A percentile compares a stretch with the other conserved stretches of the same genome.
phyloP scores from a whole-genome alignment of 805 yeast genomes.

The Cyberlindnera americana region DNA sequence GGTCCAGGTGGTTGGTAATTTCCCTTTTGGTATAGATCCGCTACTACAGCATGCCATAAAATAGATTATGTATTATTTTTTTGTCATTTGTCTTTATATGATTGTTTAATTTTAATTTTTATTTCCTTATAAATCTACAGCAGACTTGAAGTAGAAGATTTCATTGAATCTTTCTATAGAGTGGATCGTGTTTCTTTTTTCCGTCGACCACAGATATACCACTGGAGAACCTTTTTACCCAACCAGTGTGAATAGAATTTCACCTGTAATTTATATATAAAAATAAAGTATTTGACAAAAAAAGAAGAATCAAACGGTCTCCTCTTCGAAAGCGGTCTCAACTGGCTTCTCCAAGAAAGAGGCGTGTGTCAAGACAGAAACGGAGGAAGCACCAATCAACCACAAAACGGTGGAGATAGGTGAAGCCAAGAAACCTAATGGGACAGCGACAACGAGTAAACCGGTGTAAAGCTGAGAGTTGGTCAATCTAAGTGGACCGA shows the following conservation, averaged over 20 bases:
- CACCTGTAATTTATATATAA: background rate
- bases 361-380: conserved; percentile 81
- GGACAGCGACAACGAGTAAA: conserved; percentile 69
- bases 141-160: too few species aligned
- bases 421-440: conserved; percentile 81
- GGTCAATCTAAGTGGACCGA: conserved; percentile 64
- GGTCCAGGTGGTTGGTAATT: conserved; percentile 6
- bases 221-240: too few species aligned
- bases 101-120: too few species aligned
- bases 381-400: conserved; percentile 84
- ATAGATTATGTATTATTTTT: too few species aligned
- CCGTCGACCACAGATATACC: too few species aligned
- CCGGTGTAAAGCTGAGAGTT: conserved; percentile 83
- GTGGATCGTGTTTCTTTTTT: too few species aligned
- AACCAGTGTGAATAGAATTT: background rate
- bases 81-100: too few species aligned
- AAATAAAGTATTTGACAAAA: too few species aligned
- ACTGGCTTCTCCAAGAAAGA: conserved; percentile 91
- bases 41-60: too few species aligned
- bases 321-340: conserved; percentile 90
- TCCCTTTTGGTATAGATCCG: too few species aligned
- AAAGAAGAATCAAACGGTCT: conserved; percentile 28
- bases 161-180: too few species aligned
- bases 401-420: conserved; percentile 89
- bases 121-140: too few species aligned